These are phyloP conservation scores for Amanita thiersii DNA, from an alignment of 768 basidiomycete genomes.

Conservation along the genomic window DNA sequence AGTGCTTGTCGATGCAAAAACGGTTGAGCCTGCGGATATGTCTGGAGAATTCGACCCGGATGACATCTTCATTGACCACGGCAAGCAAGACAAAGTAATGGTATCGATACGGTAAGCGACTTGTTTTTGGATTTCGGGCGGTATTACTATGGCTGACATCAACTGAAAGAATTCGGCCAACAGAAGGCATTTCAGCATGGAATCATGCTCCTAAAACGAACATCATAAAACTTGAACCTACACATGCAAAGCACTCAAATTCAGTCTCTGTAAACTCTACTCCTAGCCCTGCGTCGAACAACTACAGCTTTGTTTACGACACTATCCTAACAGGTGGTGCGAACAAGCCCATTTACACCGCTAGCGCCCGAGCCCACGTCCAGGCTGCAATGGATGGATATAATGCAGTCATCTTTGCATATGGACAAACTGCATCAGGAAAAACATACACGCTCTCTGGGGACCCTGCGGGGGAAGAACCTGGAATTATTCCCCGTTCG, in stretches of 20 bases:
- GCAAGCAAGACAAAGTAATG: constrained; percentile 80
- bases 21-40: constrained; percentile 58
- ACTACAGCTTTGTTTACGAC: constrained; percentile 51
- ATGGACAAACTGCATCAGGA: constrained; percentile 81
- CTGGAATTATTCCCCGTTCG: constrained; percentile 90
- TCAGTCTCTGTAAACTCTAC: constrained; percentile 21
- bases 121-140: constrained; percentile 1
- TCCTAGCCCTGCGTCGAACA: constrained; percentile 6
- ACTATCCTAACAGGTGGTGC: constrained; percentile 71
- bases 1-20: constrained; percentile 68
- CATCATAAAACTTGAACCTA: constrained; percentile 54
- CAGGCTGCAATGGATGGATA: constrained; percentile 94
- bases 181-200: constrained; percentile 49
- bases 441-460: constrained; percentile 58
- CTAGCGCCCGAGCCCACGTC: constrained; percentile 72
- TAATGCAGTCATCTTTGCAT: constrained; percentile 93
- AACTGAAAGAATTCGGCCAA: constrained; percentile 52
- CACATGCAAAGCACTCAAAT: constrained; percentile 36
- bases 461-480: constrained; percentile 53
- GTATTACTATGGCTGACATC: constrained; percentile 6
- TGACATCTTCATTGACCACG: constrained; percentile 30
- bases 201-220: constrained; percentile 31
- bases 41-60: constrained; percentile 62
- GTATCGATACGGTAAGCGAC: constrained; percentile 66
- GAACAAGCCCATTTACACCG: constrained; percentile 73